Conservation (phyloP, 345 rosid genomes). For the Garcia nutans region DNA sequence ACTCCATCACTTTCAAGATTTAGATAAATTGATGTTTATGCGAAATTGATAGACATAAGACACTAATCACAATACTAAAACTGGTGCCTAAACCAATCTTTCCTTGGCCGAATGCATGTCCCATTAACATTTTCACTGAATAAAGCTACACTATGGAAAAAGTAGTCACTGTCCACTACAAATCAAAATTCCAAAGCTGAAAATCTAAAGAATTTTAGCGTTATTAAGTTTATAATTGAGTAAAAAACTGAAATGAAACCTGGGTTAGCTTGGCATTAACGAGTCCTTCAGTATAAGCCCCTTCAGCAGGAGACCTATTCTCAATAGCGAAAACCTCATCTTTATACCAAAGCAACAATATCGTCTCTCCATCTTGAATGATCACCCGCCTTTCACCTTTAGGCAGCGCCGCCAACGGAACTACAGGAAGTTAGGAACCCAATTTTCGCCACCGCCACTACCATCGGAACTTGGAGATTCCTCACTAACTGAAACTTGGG, state of each 20-base stretch:
- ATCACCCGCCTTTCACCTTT: slow-evolving; percentile 88
- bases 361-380: slow-evolving; percentile 76
- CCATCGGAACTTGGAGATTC: slow-evolving; percentile 33
- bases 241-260: slow-evolving; percentile 30
- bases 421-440: slow-evolving; percentile 98
- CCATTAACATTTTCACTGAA: background rate
- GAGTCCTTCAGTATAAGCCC: slow-evolving; percentile 89
- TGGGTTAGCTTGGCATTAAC: slow-evolving; percentile 92
- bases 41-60: background rate
- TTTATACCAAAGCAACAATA: slow-evolving; percentile 85
- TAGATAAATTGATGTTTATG: background rate
- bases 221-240: background rate
- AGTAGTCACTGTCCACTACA: background rate
- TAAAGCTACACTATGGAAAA: no score
- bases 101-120: background rate
- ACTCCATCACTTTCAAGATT: background rate
- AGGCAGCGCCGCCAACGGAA: slow-evolving; percentile 81
- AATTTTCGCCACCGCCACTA: slow-evolving; percentile 39
- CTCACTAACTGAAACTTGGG: slow-evolving; percentile 49
- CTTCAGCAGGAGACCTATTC: slow-evolving; percentile 92
- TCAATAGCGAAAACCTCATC: slow-evolving; percentile 78
- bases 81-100: background rate
- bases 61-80: background rate
- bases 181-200: background rate
- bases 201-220: background rate